Percentiles rank a stretch among this genome's conserved stretches.
These are phyloP conservation scores for Udeniomyces megalosporus DNA, from an alignment of 768 basidiomycete genomes.

Conservation along the genomic window DNA sequence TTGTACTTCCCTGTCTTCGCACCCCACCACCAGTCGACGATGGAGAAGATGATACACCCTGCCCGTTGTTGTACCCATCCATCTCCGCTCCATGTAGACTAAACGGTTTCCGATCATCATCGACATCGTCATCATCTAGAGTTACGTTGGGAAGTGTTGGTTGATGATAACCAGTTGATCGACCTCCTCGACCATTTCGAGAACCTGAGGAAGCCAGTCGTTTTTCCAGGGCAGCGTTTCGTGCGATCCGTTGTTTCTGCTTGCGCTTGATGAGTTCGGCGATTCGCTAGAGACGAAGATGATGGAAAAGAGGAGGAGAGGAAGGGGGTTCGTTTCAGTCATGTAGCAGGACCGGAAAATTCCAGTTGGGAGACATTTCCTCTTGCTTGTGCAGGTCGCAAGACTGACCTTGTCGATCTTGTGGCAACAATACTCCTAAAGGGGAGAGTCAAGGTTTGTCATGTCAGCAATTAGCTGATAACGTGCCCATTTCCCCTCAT, in stretches of 20 bases:
- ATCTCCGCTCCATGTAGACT: not conserved
- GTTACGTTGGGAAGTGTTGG: constrained; percentile 85
- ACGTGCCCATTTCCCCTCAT: no score
- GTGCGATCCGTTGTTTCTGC: constrained; percentile 66
- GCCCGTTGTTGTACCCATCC: not conserved
- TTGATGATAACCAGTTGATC: constrained; percentile 52
- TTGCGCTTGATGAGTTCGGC: constrained; percentile 81
- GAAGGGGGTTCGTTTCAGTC: not conserved
- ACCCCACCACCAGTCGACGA: no score
- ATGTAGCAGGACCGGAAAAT: no score
- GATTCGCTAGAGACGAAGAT: constrained; percentile 48
- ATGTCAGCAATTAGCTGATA: no score
- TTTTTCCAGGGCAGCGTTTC: constrained; percentile 64
- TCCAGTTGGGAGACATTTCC: no score
- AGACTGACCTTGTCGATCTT: constrained; percentile 80
- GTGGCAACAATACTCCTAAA: constrained; percentile 89
- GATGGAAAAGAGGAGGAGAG: not conserved
- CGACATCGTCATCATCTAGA: constrained; percentile 60
- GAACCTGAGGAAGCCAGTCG: constrained; percentile 88
- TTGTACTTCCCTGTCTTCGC: no score
- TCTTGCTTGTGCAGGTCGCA: no score
- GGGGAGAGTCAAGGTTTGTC: no score
- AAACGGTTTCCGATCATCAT: constrained; percentile 18
- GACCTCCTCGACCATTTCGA: constrained; percentile 73
- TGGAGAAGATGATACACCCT: no score